Evolutionary conservation across 257 asterid species (phyloP).

Genomic region (Solanum corneliomulleri): DNA sequence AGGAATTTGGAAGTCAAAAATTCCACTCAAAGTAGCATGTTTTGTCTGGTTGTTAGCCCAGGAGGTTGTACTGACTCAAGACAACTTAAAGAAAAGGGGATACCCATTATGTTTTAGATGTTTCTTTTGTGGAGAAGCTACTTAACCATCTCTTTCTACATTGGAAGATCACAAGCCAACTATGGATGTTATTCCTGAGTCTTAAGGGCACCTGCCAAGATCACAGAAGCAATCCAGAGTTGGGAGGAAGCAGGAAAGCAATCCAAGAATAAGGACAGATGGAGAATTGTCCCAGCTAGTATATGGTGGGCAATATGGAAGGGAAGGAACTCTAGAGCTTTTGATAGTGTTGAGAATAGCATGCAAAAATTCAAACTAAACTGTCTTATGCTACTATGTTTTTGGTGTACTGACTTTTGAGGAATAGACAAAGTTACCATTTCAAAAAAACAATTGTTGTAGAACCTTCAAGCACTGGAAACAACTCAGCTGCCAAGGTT

Average conservation of each 20-base stretch:
- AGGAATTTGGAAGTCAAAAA: neutral
- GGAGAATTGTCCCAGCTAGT: neutral
- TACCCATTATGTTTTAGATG: neutral
- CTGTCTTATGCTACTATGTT: neutral
- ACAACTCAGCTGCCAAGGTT: neutral
- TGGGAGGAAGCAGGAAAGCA: neutral
- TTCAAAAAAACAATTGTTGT: neutral
- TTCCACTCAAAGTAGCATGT: neutral
- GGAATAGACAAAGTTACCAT: neutral
- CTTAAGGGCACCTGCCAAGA: neutral
- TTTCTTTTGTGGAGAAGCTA: neutral
- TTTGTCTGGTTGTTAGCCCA: neutral
- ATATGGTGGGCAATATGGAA: neutral
- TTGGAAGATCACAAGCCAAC: neutral
- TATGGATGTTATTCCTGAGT: neutral
- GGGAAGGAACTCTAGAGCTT: neutral
- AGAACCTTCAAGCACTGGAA: neutral
- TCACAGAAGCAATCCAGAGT: neutral
- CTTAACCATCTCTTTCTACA: neutral
- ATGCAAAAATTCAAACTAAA: neutral
- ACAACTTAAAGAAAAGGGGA: neutral
- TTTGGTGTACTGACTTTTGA: neutral
- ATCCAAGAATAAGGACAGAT: neutral
- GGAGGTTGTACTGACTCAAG: neutral
- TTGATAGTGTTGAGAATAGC: neutral